phyloP scores from a whole-genome alignment of 345 rosid genomes.

The Geranium brycei region DNA sequence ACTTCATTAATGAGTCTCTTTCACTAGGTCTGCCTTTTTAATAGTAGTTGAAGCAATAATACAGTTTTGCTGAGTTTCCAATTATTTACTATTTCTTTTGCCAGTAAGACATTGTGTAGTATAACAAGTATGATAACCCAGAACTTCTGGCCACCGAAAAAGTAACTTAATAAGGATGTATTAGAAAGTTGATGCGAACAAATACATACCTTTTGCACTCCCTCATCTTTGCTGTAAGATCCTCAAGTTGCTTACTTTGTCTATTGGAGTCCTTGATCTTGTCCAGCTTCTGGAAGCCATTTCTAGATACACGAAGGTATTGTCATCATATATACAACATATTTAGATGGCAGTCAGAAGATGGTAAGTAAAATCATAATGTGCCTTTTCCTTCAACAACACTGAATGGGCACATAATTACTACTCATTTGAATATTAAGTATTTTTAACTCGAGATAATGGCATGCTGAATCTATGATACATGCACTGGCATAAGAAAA shows the following conservation, averaged over 20 bases:
- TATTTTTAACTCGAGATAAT: no score
- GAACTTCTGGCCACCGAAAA: background rate
- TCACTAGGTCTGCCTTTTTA: no score
- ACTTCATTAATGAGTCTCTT: no score
- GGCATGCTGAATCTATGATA: background rate
- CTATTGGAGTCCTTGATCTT: constrained; percentile 83
- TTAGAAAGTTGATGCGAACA: background rate
- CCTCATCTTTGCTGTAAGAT: constrained; percentile 88
- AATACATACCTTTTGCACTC: constrained; percentile 73
- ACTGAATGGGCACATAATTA: no score
- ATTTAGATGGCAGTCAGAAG: background rate
- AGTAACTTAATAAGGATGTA: background rate
- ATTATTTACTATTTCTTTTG: no score
- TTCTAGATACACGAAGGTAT: constrained; percentile 33
- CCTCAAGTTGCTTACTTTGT: constrained; percentile 94
- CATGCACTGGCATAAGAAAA: background rate
- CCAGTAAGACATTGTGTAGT: no score
- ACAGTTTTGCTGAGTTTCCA: no score
- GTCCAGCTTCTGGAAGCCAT: constrained; percentile 96
- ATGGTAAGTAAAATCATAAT: background rate
- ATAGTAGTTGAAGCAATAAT: no score
- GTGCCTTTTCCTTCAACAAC: no score
- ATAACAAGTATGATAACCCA: background rate
- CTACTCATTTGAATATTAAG: no score
- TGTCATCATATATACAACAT: background rate